Percentiles rank a stretch among this genome's conserved stretches.
These are phyloP conservation scores for Trichoderma breve DNA, from an alignment of 2,329 filamentous ascomycete species.

Conservation along the genomic window DNA sequence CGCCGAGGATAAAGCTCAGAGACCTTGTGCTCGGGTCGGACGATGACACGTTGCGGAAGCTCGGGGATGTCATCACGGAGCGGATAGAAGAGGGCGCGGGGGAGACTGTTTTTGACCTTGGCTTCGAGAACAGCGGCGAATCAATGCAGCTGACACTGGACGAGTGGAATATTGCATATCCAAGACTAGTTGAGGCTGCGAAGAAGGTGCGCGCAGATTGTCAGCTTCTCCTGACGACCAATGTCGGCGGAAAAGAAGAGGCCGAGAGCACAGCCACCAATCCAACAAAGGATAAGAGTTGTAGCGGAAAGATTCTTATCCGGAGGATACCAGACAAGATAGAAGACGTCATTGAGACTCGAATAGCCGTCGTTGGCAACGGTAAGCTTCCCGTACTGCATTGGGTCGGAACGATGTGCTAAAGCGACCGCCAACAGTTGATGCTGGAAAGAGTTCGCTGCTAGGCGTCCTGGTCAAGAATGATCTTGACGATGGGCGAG, in stretches of 20 bases:
- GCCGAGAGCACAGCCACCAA: slow-evolving; percentile 54
- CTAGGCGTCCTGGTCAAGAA: slow-evolving; percentile 94
- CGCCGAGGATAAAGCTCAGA: slow-evolving; percentile 66
- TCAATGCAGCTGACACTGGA: slow-evolving; percentile 71
- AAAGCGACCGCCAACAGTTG: slow-evolving; percentile 53
- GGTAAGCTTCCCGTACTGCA: slow-evolving; percentile 45
- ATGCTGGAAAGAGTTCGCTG: slow-evolving; percentile 96
- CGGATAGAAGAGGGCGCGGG: slow-evolving; percentile 81
- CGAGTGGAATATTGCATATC: slow-evolving; percentile 73
- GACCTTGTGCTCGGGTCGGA: slow-evolving; percentile 67
- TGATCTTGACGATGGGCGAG: slow-evolving; percentile 88
- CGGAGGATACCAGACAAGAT: slow-evolving; percentile 69
- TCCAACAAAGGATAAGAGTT: slow-evolving; percentile 67
- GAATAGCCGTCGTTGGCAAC: slow-evolving; percentile 96
- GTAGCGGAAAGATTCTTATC: slow-evolving; percentile 83
- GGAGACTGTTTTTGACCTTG: slow-evolving; percentile 88
- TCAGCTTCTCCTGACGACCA: slow-evolving; percentile 82
- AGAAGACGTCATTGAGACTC: slow-evolving; percentile 89
- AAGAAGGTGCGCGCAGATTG: slow-evolving; percentile 68
- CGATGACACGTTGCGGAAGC: slow-evolving; percentile 59
- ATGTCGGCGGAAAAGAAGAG: slow-evolving; percentile 77
- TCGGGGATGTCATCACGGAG: slow-evolving; percentile 64
- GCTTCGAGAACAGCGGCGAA: slow-evolving; percentile 85
- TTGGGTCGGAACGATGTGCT: not conserved
- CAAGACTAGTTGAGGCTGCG: slow-evolving; percentile 64